phyloP scores from a whole-genome alignment of 345 rosid genomes.

The Salix purpurea region DNA sequence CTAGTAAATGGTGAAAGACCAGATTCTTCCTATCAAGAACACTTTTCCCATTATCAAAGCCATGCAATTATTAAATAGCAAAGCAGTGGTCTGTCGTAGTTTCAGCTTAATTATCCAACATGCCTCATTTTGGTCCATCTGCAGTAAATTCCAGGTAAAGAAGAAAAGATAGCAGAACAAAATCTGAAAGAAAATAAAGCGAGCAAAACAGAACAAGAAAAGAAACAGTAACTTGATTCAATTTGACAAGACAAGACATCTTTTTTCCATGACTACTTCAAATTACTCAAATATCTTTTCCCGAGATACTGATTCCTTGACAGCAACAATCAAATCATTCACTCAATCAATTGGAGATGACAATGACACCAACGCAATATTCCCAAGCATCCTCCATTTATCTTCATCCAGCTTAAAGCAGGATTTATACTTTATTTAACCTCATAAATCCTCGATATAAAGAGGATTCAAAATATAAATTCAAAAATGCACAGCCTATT shows the following conservation, averaged over 20 bases:
- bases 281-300: conserved; percentile 22
- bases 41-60: not conserved
- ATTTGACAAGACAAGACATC: conserved; percentile 46
- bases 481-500: not conserved
- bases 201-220: conserved; percentile 14
- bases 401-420: not conserved
- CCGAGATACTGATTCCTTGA: conserved; percentile 30
- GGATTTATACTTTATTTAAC: not conserved
- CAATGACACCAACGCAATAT: not conserved
- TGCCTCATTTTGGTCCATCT: not conserved
- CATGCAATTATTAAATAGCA: not conserved
- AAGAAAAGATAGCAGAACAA: not conserved
- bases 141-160: not conserved
- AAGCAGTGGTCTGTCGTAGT: not conserved
- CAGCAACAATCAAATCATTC: conserved; percentile 38
- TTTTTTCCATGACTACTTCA: conserved; percentile 21
- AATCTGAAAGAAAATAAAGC: not conserved
- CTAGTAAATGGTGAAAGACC: not conserved
- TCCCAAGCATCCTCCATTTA: not conserved
- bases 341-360: conserved; percentile 4
- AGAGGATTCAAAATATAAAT: not conserved
- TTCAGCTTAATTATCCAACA: not conserved
- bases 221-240: conserved; percentile 41
- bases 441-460: not conserved
- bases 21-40: not conserved